Conservation (phyloP, 2,329 filamentous ascomycete genomes). For the Aspergillus neoniger region DNA sequence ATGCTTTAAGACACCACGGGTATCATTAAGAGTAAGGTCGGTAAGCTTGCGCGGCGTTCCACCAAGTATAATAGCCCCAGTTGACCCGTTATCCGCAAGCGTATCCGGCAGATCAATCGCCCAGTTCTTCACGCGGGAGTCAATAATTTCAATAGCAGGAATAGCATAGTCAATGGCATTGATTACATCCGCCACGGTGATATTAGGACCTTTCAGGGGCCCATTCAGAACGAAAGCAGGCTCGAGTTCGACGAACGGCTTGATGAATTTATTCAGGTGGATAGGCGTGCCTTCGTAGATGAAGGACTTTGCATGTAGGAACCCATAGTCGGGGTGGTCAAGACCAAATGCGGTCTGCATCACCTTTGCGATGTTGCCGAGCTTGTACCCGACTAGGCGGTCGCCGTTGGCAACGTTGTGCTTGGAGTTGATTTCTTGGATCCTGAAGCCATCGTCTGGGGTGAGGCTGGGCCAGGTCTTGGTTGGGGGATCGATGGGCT, state of each 20-base stretch:
- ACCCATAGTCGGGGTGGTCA: slow-evolving; percentile 24
- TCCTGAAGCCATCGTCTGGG: slow-evolving; percentile 16
- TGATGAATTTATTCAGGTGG: slow-evolving; percentile 15
- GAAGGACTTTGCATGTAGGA: slow-evolving; percentile 21
- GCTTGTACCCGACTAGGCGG: slow-evolving; percentile 23
- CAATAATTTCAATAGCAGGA: slow-evolving; percentile 23
- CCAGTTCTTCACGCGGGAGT: slow-evolving; percentile 23
- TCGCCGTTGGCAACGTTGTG: slow-evolving; percentile 21
- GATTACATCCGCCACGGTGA: slow-evolving; percentile 23
- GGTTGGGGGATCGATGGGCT: slow-evolving; percentile 18
- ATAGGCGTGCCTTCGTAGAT: slow-evolving; percentile 20
- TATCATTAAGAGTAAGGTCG: slow-evolving; percentile 19
- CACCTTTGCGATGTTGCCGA: slow-evolving; percentile 26
- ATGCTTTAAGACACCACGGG: slow-evolving; percentile 12
- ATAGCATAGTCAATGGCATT: slow-evolving; percentile 22
- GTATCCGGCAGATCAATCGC: slow-evolving; percentile 22
- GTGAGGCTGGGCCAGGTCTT: slow-evolving; percentile 21
- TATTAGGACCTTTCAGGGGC: slow-evolving; percentile 17
- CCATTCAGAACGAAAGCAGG: slow-evolving; percentile 19
- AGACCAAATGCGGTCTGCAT: slow-evolving; percentile 25
- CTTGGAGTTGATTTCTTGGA: slow-evolving; percentile 18
- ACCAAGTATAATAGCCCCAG: slow-evolving; percentile 19
- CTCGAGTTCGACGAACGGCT: slow-evolving; percentile 23
- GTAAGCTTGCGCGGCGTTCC: slow-evolving; percentile 19
- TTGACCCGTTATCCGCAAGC: slow-evolving; percentile 22